Conservation (phyloP, 129 eudicot species). For the Flaveria sonorensis region DNA sequence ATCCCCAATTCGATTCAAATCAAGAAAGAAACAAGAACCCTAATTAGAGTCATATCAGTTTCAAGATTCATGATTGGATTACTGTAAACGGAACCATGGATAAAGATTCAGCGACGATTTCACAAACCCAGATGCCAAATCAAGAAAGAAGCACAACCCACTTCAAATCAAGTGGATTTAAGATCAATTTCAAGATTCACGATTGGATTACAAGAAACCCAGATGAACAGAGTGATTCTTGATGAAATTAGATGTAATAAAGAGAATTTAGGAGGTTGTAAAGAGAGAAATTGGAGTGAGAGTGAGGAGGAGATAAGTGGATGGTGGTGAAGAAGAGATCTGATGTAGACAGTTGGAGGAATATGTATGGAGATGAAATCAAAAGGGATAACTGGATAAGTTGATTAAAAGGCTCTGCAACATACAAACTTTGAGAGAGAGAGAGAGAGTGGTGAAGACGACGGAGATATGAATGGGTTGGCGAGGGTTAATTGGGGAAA, state of each 20-base stretch:
- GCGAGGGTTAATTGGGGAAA: not conserved
- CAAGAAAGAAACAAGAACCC: too few species aligned
- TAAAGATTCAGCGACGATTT: not conserved
- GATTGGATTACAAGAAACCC: not conserved
- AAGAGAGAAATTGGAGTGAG: too few species aligned
- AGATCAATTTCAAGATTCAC: not conserved
- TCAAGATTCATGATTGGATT: not conserved
- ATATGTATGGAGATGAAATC: not conserved
- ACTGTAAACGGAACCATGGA: not conserved
- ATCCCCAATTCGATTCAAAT: too few species aligned
- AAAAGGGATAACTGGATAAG: not conserved
- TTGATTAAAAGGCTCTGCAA: not conserved
- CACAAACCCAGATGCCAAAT: not conserved
- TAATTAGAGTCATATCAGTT: not conserved
- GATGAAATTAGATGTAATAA: not conserved
- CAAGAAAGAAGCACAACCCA: not conserved
- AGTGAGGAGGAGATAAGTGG: not conserved
- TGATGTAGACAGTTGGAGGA: not conserved
- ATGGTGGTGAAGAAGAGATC: not conserved
- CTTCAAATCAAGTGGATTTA: not conserved
- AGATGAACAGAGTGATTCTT: slow-evolving; percentile 4
- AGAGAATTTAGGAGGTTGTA: not conserved
- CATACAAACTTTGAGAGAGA: not conserved
- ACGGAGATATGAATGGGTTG: not conserved
- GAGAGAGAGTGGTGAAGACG: not conserved